These are phyloP conservation scores for Fusarium mexicanum DNA, from an alignment of 2,329 filamentous ascomycete species.

Conservation along the genomic window DNA sequence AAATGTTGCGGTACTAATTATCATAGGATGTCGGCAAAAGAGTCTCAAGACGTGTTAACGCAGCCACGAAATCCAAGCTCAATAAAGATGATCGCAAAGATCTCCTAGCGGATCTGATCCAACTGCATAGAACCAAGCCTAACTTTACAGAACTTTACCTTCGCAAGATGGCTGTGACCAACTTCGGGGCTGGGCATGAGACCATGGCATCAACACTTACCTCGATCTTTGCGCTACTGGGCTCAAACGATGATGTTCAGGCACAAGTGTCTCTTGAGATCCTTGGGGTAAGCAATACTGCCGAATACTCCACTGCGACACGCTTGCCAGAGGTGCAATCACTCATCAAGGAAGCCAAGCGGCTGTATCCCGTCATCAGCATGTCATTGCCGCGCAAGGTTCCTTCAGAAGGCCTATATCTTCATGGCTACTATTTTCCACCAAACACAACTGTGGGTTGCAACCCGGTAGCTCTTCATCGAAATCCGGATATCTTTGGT, in stretches of 20 bases:
- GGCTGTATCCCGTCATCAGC: conserved; percentile 60
- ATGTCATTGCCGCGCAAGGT: conserved; percentile 62
- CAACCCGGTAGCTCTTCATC: conserved; percentile 61
- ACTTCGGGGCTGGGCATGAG: conserved; percentile 66
- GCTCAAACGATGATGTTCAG: conserved; percentile 49
- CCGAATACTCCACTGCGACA: conserved; percentile 36
- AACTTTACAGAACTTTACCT: conserved; percentile 60
- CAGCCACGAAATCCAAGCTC: conserved; percentile 41
- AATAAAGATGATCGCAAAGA: conserved; percentile 50
- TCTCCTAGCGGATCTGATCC: conserved; percentile 58
- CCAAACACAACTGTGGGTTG: conserved; percentile 61
- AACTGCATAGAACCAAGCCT: conserved; percentile 55
- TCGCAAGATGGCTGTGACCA: conserved; percentile 62
- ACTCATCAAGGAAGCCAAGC: conserved; percentile 61
- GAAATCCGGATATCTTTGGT: conserved; percentile 61
- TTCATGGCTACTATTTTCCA: conserved; percentile 55
- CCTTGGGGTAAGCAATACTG: conserved; percentile 10
- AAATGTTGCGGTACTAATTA: not conserved
- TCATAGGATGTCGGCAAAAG: conserved; percentile 48
- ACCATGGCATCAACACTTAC: conserved; percentile 64
- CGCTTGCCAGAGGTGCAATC: conserved; percentile 53
- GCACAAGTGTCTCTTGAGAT: conserved; percentile 48
- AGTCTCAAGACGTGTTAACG: conserved; percentile 49
- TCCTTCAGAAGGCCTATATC: conserved; percentile 47
- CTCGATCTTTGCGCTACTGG: conserved; percentile 59